Base-by-base conservation (phyloP, 495 filamentous ascomycete species). In the Sphaerosporella brunnea region DNA sequence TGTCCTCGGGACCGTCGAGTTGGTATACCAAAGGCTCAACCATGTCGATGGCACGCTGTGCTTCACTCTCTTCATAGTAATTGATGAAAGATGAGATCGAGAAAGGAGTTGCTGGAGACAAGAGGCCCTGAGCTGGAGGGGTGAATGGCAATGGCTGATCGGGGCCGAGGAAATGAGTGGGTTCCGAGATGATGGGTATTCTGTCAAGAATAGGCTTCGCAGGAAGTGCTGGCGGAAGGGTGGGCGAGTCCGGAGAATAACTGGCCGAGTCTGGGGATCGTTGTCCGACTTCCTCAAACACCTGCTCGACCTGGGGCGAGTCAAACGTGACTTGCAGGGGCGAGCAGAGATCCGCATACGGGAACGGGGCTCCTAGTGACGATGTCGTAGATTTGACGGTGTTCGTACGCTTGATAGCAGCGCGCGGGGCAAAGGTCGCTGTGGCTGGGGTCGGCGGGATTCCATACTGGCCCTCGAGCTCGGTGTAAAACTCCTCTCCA, bases 401-500 rank as follows among this genome's bases (percentile, higher is more conserved):
- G 18, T 48, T 23, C n/a, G 45, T 16, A 9, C 45, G 32, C 35
- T 39, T 48, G 23, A 48, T 11, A n/a, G 25, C 18, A n/a, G n/a
- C n/a, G n/a, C n/a, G n/a, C n/a, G 40, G 13, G 13, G 40, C 40
- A 18, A 43, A 43, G 1, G 3, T n/a, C 10, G 40, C 40, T 18
- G 24, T 43, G 8, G 40, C 40, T 8, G 40, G 40, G 3, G 30
- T 43, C 39, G 18, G 18, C 13, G 39, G 51, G 43, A 49, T 49
- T 38, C 23, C 43, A 36, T 46, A 46, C 26, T 34, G 13, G 24
- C 43, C 43, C 24, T 46, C 43, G 9, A 83, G 65, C 50, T 96
- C 90, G 60, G 95, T 79, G 52, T 90, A 96, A 15, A 94, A 71
- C 56, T 96, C 90, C 55, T 96, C 90, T 5, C 5, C 13, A 5